Conservation (phyloP, 2,329 filamentous ascomycete genomes). For the Aspergillus ruber region DNA sequence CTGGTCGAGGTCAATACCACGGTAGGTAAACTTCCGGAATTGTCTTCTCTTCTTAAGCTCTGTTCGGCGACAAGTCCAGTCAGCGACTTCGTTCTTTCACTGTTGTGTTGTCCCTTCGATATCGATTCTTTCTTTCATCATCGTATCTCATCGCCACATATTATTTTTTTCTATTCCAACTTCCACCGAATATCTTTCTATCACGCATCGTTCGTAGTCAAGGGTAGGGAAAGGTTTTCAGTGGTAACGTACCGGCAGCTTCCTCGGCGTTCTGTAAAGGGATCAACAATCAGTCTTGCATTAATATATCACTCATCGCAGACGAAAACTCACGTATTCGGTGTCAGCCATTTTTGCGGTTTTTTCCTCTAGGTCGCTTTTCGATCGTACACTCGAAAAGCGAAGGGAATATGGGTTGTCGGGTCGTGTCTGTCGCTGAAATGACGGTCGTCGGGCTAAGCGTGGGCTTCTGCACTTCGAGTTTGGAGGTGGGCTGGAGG, state of each 20-base stretch:
- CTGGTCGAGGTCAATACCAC: constrained; percentile 99
- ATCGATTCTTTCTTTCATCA: background rate
- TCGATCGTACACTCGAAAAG: constrained; percentile 41
- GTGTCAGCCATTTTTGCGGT: constrained; percentile 75
- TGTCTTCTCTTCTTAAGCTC: constrained; percentile 99
- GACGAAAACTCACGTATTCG: constrained; percentile 67
- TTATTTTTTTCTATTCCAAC: background rate
- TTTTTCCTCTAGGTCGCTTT: constrained; percentile 38
- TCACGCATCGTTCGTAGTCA: constrained; percentile 6
- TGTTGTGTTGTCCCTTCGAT: constrained; percentile 7
- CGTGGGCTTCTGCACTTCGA: constrained; percentile 24
- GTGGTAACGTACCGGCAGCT: constrained; percentile 64
- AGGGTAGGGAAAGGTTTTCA: constrained; percentile 12
- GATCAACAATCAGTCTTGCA: constrained; percentile 9
- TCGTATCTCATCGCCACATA: constrained; percentile 5
- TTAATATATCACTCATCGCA: background rate
- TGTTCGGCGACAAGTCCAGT: constrained; percentile 34
- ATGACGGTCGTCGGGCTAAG: constrained; percentile 22
- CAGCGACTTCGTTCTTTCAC: constrained; percentile 20
- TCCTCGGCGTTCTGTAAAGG: constrained; percentile 78
- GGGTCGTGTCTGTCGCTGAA: constrained; percentile 35
- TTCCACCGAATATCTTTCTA: background rate
- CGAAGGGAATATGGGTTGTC: constrained; percentile 34
- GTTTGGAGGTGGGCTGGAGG: constrained; percentile 29
- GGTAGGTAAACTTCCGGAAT: constrained; percentile 99